phyloP scores from a whole-genome alignment of 345 rosid species.

The Moricandia arvensis region DNA sequence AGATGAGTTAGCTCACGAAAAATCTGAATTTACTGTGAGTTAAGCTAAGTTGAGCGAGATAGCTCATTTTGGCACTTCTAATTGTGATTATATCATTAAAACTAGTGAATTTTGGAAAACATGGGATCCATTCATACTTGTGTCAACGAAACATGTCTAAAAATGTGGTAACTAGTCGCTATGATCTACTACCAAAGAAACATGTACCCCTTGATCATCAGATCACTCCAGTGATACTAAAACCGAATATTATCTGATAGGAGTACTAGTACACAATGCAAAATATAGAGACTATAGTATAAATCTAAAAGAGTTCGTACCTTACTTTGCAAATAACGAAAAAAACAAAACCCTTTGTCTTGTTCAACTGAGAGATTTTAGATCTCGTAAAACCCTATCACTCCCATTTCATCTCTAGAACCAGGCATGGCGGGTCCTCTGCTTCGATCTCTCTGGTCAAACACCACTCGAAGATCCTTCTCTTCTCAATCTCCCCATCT shows the following conservation, averaged over 20 bases:
- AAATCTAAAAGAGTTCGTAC: not conserved
- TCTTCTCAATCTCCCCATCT: conserved; percentile 37
- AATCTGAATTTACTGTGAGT: no score
- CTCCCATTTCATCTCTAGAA: not conserved
- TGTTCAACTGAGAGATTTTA: not conserved
- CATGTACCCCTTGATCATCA: no score
- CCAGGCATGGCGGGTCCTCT: conserved; percentile 69
- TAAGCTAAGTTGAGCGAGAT: no score
- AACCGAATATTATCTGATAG: not conserved
- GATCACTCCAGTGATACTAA: no score
- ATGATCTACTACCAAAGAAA: no score
- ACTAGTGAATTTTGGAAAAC: no score
- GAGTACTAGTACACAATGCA: not conserved
- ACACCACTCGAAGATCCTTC: conserved; percentile 49
- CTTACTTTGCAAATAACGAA: conserved; percentile 9
- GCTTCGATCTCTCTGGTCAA: conserved; percentile 68
- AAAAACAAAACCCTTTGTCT: conserved; percentile 27
- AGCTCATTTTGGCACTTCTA: no score
- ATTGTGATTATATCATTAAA: no score
- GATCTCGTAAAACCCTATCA: conserved; percentile 41
- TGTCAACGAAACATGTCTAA: no score
- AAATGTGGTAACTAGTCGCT: no score
- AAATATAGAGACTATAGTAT: not conserved
- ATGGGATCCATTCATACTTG: no score
- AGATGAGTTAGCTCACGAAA: no score